Evolutionary conservation across 768 basidiomycete genomes (phyloP), one percentile per base, ranked within the genome.

Genomic region (Neoboletus subvelutipes): DNA sequence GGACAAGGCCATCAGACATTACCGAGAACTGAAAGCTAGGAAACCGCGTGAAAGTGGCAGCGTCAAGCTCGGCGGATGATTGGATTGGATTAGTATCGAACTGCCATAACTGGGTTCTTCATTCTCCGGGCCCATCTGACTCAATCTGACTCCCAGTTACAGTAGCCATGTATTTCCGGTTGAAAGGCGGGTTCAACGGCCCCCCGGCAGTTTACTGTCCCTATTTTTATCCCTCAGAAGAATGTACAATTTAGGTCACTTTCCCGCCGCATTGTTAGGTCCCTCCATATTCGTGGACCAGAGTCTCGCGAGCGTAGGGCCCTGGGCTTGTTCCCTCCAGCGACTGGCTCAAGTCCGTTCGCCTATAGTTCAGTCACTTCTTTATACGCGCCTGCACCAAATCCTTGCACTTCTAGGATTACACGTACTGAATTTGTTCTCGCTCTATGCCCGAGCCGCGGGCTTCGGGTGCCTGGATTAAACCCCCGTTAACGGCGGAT

Each of bases 1-100:
- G 59, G 85, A 88, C 63, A 85, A 80, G 57, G 88, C 74, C 22
- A 85, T 93, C 57, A 73, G 71, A 65, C 77, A 80, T 52, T 92
- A 91, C 69, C 75, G 90, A 57, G 80, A 86, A 70, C 64, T 92
- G 70, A 91, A 87, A 69, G 84, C 80, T 22, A 74, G 67, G 62
- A 78, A 75, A 65, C 54, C 65, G 65, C 64, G 54, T 46, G 60
- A 56, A 42, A 49, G 54, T 53, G 52, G 50, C 47, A 56, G 62
- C 45, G 41, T 36, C 43, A 59, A 54, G 57, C 45, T 54, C 29
- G 59, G 50, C 36, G 45, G 34, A 22, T 57, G 45, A 60, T 54
- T 50, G 43, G 55, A 42, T 39, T 46, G 29, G 50, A 34, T 49
- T 51, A 33, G 33, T 52, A 56, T 41, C 50, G 45, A 33, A 51